Evolutionary conservation across 2,329 filamentous ascomycete genomes (phyloP).

Genomic region (Ophidiomyces ophidiicola): DNA sequence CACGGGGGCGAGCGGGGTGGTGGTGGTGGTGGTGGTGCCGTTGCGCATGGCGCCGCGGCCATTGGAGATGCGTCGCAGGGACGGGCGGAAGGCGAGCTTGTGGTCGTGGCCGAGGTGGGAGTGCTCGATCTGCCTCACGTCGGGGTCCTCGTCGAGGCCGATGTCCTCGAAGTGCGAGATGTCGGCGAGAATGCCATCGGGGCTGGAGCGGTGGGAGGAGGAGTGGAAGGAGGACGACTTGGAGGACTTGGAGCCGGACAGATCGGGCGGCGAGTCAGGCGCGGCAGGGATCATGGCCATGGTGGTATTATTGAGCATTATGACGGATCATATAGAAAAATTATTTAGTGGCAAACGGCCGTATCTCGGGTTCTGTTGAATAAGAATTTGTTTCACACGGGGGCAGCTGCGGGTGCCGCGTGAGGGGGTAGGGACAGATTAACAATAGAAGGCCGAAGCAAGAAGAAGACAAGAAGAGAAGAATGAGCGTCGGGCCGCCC

Average conservation of each 20-base stretch:
- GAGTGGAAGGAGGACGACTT: conserved; percentile 84
- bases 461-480: too few species aligned
- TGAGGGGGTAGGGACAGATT: too few species aligned
- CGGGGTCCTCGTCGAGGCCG: conserved; percentile 60
- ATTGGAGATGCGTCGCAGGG: conserved; percentile 20
- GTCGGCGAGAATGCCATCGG: conserved; percentile 55
- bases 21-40: conserved; percentile 20
- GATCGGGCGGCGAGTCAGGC: conserved; percentile 61
- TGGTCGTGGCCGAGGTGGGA: conserved; percentile 17
- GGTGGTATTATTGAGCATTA: conserved; percentile 6
- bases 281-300: conserved; percentile 35
- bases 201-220: conserved; percentile 57
- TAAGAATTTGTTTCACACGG: too few species aligned
- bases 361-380: background rate
- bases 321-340: background rate
- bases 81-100: conserved; percentile 25
- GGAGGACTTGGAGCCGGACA: conserved; percentile 76
- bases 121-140: conserved; percentile 27
- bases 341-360: background rate
- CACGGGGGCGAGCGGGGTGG: conserved; percentile 16
- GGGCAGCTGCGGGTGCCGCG: too few species aligned
- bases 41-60: conserved; percentile 11
- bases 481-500: too few species aligned
- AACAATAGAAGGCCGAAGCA: too few species aligned
- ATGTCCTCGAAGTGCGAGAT: conserved; percentile 87